Evolutionary conservation across 768 basidiomycete species (phyloP), one percentile per base, ranked within the genome.

Genomic region (Lanmaoa rubissima): DNA sequence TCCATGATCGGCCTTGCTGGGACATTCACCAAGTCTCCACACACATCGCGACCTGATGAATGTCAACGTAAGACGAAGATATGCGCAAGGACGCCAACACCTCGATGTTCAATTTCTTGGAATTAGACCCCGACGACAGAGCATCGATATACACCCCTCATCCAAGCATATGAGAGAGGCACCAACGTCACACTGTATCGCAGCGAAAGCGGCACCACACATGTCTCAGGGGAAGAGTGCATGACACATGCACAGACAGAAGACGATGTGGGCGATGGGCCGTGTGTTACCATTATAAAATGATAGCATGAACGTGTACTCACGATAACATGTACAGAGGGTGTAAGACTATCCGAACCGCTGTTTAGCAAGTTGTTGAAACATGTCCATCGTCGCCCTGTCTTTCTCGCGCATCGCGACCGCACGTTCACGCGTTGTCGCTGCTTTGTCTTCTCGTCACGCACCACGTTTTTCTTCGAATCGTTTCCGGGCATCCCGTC

Each of bases 361-460:
- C 65, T 90, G 80, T 69, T 90, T 93, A n/a, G 94, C 94, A 68
- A 96, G 75, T 61, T 88, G 85, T 73, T 90, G 90, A 73, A 97
- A 94, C 93, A 94, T 95, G 55, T 92, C 92, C 92, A 98, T 98
- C 0, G 93, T 97, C 17, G 86, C 90, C 69, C 85, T 86, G 65
- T 97, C 94, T 67, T 91, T 94, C 66, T 88, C 85, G 63, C 81
- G 85, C 55, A 85, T 76, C 6, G 81, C 85, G 24, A 65, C 76
- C 0, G 81, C 78, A 53, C 88, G 82, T 66, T 94, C 92, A 41
- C 83, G 80, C 13, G 77, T 67, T 1, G 72, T 79, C 28, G 77
- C 76, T 5, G 66, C 65, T 53, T 79, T 82, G 40, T 87, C 87
- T 46, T 82, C 85, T 49, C 72, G 72, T 7, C 46, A 17, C 1